phyloP scores from a whole-genome alignment of 2,329 filamentous ascomycete species.

The Cordyceps cateniannulata region DNA sequence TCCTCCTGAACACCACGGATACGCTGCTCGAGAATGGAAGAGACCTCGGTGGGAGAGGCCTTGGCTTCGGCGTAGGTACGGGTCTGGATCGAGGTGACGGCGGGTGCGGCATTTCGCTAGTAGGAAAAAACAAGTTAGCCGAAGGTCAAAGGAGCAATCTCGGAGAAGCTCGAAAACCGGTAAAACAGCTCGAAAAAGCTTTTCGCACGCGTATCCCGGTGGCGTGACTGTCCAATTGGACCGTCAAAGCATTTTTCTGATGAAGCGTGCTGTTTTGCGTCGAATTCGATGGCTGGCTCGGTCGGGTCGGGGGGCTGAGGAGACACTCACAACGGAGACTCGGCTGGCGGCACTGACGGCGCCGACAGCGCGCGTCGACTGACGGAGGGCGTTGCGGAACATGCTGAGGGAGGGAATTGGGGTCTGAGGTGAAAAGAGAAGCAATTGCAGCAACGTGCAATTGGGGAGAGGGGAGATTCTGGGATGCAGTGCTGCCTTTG shows the following conservation, averaged over 20 bases:
- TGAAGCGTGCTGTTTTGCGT: conserved; percentile 29
- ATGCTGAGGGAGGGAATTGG: conserved; percentile 57
- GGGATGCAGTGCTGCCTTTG: conserved; percentile 44
- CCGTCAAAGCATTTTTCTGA: conserved; percentile 23
- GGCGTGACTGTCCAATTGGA: conserved; percentile 30
- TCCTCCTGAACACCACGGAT: conserved; percentile 99
- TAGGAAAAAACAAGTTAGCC: conserved; percentile 47
- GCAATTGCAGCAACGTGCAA: conserved; percentile 59
- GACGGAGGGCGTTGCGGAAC: conserved; percentile 98
- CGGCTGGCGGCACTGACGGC: conserved; percentile 88
- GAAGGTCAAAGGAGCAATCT: conserved; percentile 34
- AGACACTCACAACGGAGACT: conserved; percentile 85
- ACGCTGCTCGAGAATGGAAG: conserved; percentile 98
- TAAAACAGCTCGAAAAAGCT: conserved; percentile 31
- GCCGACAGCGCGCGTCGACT: conserved; percentile 91
- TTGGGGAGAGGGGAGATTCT: conserved; percentile 56
- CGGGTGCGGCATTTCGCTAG: conserved; percentile 83
- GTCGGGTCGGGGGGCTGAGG: conserved; percentile 33
- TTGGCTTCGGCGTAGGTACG: conserved; percentile 94
- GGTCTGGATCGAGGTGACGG: conserved; percentile 61
- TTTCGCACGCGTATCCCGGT: conserved; percentile 15
- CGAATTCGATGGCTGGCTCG: conserved; percentile 38
- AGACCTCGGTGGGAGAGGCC: conserved; percentile 95
- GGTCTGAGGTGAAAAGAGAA: conserved; percentile 45
- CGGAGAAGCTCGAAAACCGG: conserved; percentile 15